phyloP scores from a whole-genome alignment of 331 rosid genomes.

The Malus hybrid region DNA sequence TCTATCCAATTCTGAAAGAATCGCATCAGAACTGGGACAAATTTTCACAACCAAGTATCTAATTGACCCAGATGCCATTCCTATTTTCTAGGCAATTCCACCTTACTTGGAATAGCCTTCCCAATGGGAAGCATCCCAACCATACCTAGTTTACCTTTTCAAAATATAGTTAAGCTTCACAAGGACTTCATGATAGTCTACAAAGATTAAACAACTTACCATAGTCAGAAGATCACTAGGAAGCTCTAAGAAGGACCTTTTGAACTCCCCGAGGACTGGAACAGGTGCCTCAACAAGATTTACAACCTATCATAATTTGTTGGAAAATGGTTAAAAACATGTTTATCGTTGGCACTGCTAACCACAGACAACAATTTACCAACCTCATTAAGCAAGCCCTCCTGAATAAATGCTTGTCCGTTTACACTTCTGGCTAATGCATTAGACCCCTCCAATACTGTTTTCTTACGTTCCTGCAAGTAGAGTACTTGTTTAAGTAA shows the following conservation, averaged over 20 bases:
- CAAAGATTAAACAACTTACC: conserved; percentile 40
- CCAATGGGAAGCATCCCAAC: background rate
- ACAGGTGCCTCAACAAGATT: conserved; percentile 94
- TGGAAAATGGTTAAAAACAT: background rate
- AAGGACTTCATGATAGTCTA: background rate
- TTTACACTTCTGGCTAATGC: conserved; percentile 66
- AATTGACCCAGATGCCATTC: background rate
- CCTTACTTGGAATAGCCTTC: background rate
- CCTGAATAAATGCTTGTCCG: conserved; percentile 52
- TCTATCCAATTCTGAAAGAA: background rate
- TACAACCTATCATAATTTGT: conserved; percentile 50
- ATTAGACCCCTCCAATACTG: conserved; percentile 51
- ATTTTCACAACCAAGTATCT: background rate
- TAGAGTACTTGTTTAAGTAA: background rate
- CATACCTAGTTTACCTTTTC: background rate
- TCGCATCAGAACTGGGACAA: background rate
- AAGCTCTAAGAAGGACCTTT: conserved; percentile 81
- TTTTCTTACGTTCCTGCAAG: conserved; percentile 61
- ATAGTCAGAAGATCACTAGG: conserved; percentile 87
- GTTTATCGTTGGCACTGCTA: background rate
- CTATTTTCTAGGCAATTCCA: background rate
- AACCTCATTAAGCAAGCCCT: conserved; percentile 83
- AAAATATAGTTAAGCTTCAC: background rate
- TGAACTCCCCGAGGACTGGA: conserved; percentile 81
- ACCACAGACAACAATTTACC: conserved; percentile 13